These are phyloP conservation scores for Coemansia asiatica DNA, from an alignment of 192 early-diverging fungal genomes.

Conservation along the genomic window DNA sequence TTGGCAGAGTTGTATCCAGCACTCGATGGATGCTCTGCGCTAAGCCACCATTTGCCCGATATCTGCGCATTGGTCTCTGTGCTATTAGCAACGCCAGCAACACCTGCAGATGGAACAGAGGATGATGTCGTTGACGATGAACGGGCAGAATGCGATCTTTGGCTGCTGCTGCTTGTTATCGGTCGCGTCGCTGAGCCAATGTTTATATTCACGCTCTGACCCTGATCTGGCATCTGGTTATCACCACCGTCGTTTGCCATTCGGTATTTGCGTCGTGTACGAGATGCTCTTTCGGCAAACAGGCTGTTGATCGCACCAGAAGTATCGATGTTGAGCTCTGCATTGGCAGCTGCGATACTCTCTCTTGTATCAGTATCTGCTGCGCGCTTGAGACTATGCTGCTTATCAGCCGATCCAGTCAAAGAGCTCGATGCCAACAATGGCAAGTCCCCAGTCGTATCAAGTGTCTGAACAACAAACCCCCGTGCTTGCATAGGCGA, in stretches of 20 bases:
- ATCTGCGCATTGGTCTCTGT: not conserved
- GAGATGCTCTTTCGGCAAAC: constrained; percentile 26
- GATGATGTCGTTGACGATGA: no score
- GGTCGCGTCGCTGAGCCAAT: no score
- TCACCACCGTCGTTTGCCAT: not conserved
- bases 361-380: constrained; percentile 2
- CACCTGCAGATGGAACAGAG: no score
- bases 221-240: no score
- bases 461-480: not conserved
- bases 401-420: not conserved
- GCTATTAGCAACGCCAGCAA: no score
- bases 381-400: not conserved
- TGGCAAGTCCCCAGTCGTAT: not conserved
- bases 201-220: no score
- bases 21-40: constrained; percentile 7
- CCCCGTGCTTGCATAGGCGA: not conserved
- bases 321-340: not conserved
- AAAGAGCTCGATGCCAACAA: not conserved
- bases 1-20: constrained; percentile 7
- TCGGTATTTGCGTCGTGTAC: constrained; percentile 36
- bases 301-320: constrained; percentile 20
- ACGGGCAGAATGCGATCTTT: not conserved
- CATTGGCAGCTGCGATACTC: not conserved
- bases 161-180: not conserved
- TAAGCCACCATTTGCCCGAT: constrained; percentile 38